Percentiles rank a stretch among this genome's conserved stretches.
phyloP scores from a whole-genome alignment of 164 flowering plant species.

The Magnolia kwangsiensis region DNA sequence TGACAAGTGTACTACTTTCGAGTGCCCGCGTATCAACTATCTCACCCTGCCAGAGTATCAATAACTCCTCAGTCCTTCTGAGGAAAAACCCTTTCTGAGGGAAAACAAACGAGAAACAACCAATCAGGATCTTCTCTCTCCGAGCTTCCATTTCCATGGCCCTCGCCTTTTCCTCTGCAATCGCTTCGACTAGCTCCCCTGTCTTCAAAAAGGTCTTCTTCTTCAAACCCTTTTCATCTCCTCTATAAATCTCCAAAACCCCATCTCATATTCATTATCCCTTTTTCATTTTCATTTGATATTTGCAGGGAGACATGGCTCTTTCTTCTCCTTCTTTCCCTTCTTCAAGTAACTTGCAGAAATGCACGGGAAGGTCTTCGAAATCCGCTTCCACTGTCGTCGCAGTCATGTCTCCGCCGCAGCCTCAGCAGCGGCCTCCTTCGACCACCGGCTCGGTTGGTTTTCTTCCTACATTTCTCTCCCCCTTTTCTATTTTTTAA shows the following conservation, averaged over 20 bases:
- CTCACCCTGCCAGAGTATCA: no score
- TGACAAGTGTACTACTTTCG: no score
- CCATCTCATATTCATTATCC: background rate
- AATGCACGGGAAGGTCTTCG: conserved; percentile 33
- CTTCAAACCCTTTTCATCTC: background rate
- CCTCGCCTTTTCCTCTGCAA: conserved; percentile 27
- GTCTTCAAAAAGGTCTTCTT: conserved; percentile 27
- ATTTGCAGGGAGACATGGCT: conserved; percentile 40
- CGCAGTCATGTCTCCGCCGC: conserved; percentile 81
- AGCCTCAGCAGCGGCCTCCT: conserved; percentile 64
- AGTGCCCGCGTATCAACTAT: no score
- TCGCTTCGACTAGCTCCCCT: conserved; percentile 10
- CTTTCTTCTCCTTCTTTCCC: conserved; percentile 43
- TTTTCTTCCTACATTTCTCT: background rate
- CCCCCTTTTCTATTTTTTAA: background rate
- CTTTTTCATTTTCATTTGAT: background rate
- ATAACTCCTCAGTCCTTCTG: no score
- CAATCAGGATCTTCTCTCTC: background rate
- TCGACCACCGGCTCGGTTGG: conserved; percentile 83
- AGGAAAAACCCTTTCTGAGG: no score
- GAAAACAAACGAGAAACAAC: no score
- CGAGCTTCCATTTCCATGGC: conserved; percentile 13
- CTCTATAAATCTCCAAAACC: background rate
- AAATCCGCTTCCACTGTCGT: conserved; percentile 52
- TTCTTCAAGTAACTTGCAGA: conserved; percentile 20